A percentile compares a stretch with the other conserved stretches of the same genome.
Conservation (phyloP, 305 asterid genomes). For the Plantago lanceolata region DNA sequence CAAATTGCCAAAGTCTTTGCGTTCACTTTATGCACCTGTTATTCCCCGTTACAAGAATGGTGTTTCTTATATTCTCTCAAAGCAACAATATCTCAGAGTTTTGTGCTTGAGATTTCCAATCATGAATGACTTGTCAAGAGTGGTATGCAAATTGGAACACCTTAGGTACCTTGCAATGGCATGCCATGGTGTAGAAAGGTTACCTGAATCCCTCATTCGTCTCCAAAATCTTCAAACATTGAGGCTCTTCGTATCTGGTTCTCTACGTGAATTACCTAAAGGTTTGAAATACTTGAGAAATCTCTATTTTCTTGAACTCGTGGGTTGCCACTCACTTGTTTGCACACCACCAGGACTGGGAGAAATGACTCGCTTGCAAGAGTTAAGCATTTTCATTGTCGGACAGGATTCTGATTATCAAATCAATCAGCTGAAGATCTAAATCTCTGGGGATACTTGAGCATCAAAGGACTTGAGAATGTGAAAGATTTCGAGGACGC, state of each 20-base stretch:
- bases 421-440: conserved; percentile 22
- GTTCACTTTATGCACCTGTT: neutral
- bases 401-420: conserved; percentile 16
- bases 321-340: neutral
- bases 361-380: conserved; percentile 18
- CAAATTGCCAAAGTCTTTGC: conserved; percentile 1
- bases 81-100: conserved; percentile 15
- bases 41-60: neutral
- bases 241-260: neutral
- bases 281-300: conserved; percentile 25
- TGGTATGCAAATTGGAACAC: conserved; percentile 8
- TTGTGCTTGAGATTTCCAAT: neutral
- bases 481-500: conserved; percentile 17
- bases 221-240: conserved; percentile 28
- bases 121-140: neutral
- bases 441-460: conserved; percentile 16
- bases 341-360: conserved; percentile 29
- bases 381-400: conserved; percentile 28
- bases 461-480: conserved; percentile 19
- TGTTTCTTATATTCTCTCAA: conserved; percentile 14
- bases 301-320: conserved; percentile 25
- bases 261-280: conserved; percentile 26
- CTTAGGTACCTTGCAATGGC: conserved; percentile 1
- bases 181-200: neutral
- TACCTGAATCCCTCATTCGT: conserved; percentile 6